Conservation (phyloP, 2,329 filamentous ascomycete genomes). For the Colletotrichum somersetense region DNA sequence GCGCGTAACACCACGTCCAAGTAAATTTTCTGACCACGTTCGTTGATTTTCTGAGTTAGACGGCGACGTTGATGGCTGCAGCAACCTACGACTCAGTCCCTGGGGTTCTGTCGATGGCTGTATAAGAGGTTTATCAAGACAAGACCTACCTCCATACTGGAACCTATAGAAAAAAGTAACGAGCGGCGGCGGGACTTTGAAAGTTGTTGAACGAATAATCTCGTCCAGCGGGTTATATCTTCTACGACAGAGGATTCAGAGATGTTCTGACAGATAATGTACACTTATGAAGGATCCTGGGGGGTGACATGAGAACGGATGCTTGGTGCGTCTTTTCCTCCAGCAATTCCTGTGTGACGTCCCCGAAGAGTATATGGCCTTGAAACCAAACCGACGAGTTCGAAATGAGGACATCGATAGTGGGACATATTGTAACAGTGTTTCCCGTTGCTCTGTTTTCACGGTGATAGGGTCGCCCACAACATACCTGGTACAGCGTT, state of each 20-base stretch:
- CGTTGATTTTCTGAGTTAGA: not conserved
- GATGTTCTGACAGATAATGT: not conserved
- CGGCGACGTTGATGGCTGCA: not conserved
- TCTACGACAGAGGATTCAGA: not conserved
- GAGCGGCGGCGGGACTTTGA: not conserved
- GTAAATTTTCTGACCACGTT: not conserved
- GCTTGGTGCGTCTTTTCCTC: not conserved
- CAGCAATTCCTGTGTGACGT: not conserved
- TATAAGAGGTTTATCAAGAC: too few relatives aligned
- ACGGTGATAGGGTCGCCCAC: not conserved
- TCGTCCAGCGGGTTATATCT: not conserved
- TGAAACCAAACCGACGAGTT: not conserved
- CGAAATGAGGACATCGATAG: not conserved
- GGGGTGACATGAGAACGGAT: not conserved
- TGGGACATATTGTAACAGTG: not conserved
- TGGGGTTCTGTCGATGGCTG: not conserved
- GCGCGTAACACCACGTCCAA: not conserved
- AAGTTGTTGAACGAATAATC: not conserved
- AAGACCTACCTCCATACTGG: not conserved
- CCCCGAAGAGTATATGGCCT: too few relatives aligned
- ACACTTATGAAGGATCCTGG: not conserved
- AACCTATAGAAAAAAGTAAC: too few relatives aligned
- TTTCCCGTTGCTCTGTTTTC: not conserved
- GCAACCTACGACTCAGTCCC: too few relatives aligned
- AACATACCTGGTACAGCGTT: not conserved